These are phyloP conservation scores for Albophoma yamanashiensis DNA, from an alignment of 2,329 filamentous ascomycete species.

Conservation along the genomic window DNA sequence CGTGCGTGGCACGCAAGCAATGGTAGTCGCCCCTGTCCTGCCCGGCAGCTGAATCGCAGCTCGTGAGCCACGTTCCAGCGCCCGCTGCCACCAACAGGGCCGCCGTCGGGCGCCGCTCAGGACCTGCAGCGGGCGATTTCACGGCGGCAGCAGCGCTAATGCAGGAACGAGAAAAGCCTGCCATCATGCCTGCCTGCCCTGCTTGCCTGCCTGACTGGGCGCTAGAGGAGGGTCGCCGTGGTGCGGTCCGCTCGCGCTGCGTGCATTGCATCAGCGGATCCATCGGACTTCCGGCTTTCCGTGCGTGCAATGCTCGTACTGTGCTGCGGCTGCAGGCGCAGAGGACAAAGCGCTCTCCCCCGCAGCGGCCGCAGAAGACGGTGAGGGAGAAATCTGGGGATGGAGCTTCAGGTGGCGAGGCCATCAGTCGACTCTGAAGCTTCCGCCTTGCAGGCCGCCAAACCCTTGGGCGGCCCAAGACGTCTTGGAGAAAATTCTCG, in stretches of 20 bases:
- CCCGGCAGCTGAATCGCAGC: background rate
- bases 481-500: background rate
- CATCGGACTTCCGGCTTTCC: background rate
- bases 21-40: background rate
- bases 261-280: background rate
- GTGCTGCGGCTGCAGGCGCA: background rate
- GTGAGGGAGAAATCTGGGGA: background rate
- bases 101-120: background rate
- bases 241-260: background rate
- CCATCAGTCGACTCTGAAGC: background rate
- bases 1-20: background rate
- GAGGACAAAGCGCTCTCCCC: background rate
- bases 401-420: background rate
- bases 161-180: slow-evolving; percentile 8
- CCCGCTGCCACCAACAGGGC: background rate
- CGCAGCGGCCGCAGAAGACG: background rate
- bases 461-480: background rate
- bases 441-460: background rate
- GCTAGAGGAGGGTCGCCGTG: background rate
- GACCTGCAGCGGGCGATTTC: background rate
- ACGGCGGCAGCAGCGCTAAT: slow-evolving; percentile 6
- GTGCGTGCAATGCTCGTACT: background rate
- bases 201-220: too few relatives aligned
- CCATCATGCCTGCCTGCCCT: too few relatives aligned
- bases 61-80: background rate